phyloP scores from a whole-genome alignment of 2,329 filamentous ascomycete genomes.

The Colletotrichum abscissum region DNA sequence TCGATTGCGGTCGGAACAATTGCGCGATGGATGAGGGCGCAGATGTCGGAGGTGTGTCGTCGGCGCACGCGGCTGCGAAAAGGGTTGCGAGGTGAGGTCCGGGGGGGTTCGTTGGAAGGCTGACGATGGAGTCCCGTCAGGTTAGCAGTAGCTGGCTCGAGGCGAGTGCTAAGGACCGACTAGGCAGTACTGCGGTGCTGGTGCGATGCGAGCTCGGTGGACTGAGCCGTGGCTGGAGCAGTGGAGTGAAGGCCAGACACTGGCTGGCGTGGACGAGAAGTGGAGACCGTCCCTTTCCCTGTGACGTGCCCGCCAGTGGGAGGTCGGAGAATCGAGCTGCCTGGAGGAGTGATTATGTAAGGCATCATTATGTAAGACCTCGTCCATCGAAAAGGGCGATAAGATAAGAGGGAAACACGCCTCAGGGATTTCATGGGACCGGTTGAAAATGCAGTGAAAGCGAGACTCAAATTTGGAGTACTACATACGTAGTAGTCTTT shows the following conservation, averaged over 20 bases:
- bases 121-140: slow-evolving; percentile 18
- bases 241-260: slow-evolving; percentile 4
- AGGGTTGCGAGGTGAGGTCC: background rate
- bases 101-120: slow-evolving; percentile 1
- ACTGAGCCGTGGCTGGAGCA: slow-evolving; percentile 9
- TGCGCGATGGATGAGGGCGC: background rate
- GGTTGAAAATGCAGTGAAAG: too few species aligned
- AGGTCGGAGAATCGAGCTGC: slow-evolving; percentile 8
- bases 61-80: background rate
- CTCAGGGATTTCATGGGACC: too few species aligned
- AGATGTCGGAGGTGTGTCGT: background rate
- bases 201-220: slow-evolving; percentile 19
- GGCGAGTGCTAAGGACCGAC: background rate
- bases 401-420: background rate
- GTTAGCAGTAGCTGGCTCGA: background rate
- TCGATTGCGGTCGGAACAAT: background rate
- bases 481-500: too few species aligned
- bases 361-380: background rate
- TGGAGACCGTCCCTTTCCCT: slow-evolving; percentile 2
- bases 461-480: too few species aligned
- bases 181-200: slow-evolving; percentile 3
- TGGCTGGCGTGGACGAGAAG: slow-evolving; percentile 1
- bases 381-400: background rate
- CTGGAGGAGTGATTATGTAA: slow-evolving; percentile 1
- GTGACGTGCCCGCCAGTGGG: slow-evolving; percentile 1